Conservation (phyloP, 768 basidiomycete species). For the Suillus fuscotomentosus region DNA sequence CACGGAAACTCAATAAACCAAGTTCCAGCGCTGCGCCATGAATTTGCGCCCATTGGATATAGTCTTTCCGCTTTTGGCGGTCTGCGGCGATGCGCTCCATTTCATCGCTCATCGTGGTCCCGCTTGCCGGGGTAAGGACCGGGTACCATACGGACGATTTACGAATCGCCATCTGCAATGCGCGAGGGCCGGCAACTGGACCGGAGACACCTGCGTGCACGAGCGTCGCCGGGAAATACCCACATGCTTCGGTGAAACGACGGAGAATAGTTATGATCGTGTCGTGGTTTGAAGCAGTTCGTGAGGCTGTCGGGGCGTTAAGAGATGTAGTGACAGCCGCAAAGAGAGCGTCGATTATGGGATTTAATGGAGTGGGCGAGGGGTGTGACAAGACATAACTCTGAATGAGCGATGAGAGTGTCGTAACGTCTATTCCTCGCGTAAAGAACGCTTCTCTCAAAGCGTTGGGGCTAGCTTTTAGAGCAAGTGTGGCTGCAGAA, state of each 20-base stretch:
- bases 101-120: slow-evolving; percentile 49
- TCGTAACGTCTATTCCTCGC: slow-evolving; percentile 43
- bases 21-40: slow-evolving; percentile 65
- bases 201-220: slow-evolving; percentile 56
- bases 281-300: slow-evolving; percentile 36
- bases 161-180: slow-evolving; percentile 58
- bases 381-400: slow-evolving; percentile 47
- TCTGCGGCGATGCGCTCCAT: slow-evolving; percentile 63
- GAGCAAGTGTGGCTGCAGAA: slow-evolving; percentile 19
- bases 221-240: slow-evolving; percentile 47
- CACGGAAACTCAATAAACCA: slow-evolving; percentile 46
- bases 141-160: slow-evolving; percentile 56
- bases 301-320: slow-evolving; percentile 26
- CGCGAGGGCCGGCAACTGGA: slow-evolving; percentile 53
- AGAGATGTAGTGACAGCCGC: slow-evolving; percentile 40
- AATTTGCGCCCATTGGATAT: slow-evolving; percentile 66
- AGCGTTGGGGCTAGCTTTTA: slow-evolving; percentile 27
- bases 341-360: slow-evolving; percentile 53
- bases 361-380: slow-evolving; percentile 47
- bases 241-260: slow-evolving; percentile 51
- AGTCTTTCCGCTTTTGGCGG: slow-evolving; percentile 58
- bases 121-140: slow-evolving; percentile 13
- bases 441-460: slow-evolving; percentile 31
- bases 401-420: slow-evolving; percentile 55
- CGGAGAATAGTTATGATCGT: slow-evolving; percentile 39